Percentiles rank a stretch among this genome's conserved stretches.
These are phyloP conservation scores for Allium fistulosum DNA, from an alignment of 106 monocot species.

Conservation along the genomic window DNA sequence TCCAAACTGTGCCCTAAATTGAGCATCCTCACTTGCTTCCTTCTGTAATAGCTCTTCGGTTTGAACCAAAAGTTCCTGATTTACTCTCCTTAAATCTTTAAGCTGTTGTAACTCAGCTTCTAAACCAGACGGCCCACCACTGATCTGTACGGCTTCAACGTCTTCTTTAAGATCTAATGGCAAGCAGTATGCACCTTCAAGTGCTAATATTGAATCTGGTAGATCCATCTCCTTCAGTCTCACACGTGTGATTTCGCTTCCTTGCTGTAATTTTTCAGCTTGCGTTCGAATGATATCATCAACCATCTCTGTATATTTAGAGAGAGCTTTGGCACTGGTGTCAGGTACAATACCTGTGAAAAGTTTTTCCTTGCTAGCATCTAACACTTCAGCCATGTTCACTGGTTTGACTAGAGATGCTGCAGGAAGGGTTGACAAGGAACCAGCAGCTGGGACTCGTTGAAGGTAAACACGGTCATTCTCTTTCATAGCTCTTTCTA, in stretches of 20 bases:
- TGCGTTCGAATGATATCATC: constrained; percentile 59
- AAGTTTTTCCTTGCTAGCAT: constrained; percentile 59
- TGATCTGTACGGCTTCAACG: constrained; percentile 62
- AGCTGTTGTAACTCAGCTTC: constrained; percentile 61
- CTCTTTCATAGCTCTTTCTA: constrained; percentile 72
- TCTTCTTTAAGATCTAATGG: constrained; percentile 68
- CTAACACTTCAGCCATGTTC: constrained; percentile 45
- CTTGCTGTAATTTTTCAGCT: constrained; percentile 62
- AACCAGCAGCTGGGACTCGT: constrained; percentile 42
- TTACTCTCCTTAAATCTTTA: constrained; percentile 62
- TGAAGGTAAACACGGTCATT: constrained; percentile 77
- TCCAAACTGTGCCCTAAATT: constrained; percentile 79
- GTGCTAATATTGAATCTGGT: constrained; percentile 58
- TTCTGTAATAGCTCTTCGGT: constrained; percentile 76
- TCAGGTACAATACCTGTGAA: constrained; percentile 54
- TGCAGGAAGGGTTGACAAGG: constrained; percentile 45
- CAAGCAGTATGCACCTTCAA: constrained; percentile 48
- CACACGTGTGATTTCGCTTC: constrained; percentile 62
- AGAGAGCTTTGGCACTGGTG: constrained; percentile 55
- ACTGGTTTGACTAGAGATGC: constrained; percentile 67
- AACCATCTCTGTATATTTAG: constrained; percentile 71
- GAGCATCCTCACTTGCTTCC: constrained; percentile 81
- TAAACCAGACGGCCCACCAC: constrained; percentile 56
- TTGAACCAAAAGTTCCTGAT: constrained; percentile 59
- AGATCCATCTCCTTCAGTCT: constrained; percentile 73